Base-by-base conservation (phyloP, 2,329 filamentous ascomycete genomes). In the Paramyrothecium sp. region DNA sequence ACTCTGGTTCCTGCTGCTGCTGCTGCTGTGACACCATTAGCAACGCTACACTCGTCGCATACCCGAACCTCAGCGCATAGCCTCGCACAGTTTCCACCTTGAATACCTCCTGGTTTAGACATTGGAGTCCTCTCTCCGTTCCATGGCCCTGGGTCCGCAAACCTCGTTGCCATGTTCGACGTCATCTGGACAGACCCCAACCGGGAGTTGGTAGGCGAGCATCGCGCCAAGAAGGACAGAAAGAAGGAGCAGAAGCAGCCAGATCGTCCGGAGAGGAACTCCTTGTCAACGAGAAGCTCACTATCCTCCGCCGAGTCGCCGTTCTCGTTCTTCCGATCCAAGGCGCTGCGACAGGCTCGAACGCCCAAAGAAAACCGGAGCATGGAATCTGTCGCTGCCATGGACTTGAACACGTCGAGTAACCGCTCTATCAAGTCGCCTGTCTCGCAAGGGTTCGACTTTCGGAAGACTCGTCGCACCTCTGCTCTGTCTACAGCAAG, bases 171-270 rank as follows among this genome's bases (percentile, higher is more conserved):
- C 49, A 86, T 86, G 83, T 86, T 84, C 66, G 82, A 85, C 65
- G 79, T 86, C 33, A 71, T 83, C 51, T 86, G 83, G 83, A 81
- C 81, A 3, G 83, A 85, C 56, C 80, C 79, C 21, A 73, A 81
- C 53, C 72, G 75, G 57, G 80, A 86, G 69, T 74, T 78, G 10
- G 76, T 85, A 17, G 81, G 82, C 3, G 79, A 86, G 65, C 75
- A 78, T 55, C 78, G 78, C 17, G 75, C 78, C 2, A 78, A 76
- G 51, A 85, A 83, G 63, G 78, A 78, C 59, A 69, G 61, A 54
- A 65, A 64, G 48, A 75, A 66, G 26, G 68, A 70, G 23, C 67
- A 71, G 55, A 66, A 69, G 17, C 67, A 59, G 58, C 16, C 62
- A 56, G n/a, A 61, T 65, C 17, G 69, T 68, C 38, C 64, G 67